phyloP scores from a whole-genome alignment of 2,329 filamentous ascomycete species.

The Venturia effusa region DNA sequence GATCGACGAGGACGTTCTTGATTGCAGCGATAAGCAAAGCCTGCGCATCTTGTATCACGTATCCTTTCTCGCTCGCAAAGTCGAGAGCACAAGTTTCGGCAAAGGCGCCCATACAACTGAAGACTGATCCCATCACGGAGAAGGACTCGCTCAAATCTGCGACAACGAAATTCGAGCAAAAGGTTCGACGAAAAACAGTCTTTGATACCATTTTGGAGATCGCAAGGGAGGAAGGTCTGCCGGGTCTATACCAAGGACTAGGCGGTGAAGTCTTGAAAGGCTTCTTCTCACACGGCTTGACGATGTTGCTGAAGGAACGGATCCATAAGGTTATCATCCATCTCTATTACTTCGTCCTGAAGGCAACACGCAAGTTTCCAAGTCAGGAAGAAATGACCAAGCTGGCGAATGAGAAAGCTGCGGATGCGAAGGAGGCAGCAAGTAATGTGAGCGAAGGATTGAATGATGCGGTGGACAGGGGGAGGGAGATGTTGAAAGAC shows the following conservation, averaged over 20 bases:
- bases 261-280: slow-evolving; percentile 68
- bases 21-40: slow-evolving; percentile 71
- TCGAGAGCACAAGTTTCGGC: slow-evolving; percentile 58
- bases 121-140: slow-evolving; percentile 14
- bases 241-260: slow-evolving; percentile 65
- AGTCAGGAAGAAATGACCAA: slow-evolving; percentile 29
- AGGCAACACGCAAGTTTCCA: slow-evolving; percentile 30
- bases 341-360: slow-evolving; percentile 57
- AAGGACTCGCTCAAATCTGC: slow-evolving; percentile 5
- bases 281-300: slow-evolving; percentile 76
- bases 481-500: slow-evolving; percentile 1
- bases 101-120: slow-evolving; percentile 17
- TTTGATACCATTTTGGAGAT: slow-evolving; percentile 52
- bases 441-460: slow-evolving; percentile 2
- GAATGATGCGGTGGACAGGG: slow-evolving; percentile 7
- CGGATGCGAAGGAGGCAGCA: slow-evolving; percentile 11
- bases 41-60: slow-evolving; percentile 64
- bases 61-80: slow-evolving; percentile 81
- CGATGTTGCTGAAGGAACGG: slow-evolving; percentile 75
- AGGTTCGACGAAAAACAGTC: slow-evolving; percentile 37
- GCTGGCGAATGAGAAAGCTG: slow-evolving; percentile 16
- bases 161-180: slow-evolving; percentile 16
- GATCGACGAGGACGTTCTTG: slow-evolving; percentile 47
- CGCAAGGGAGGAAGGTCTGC: slow-evolving; percentile 51
- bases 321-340: slow-evolving; percentile 63